These are phyloP conservation scores for Psidium guajava DNA, from an alignment of 345 rosid genomes.

Conservation along the genomic window DNA sequence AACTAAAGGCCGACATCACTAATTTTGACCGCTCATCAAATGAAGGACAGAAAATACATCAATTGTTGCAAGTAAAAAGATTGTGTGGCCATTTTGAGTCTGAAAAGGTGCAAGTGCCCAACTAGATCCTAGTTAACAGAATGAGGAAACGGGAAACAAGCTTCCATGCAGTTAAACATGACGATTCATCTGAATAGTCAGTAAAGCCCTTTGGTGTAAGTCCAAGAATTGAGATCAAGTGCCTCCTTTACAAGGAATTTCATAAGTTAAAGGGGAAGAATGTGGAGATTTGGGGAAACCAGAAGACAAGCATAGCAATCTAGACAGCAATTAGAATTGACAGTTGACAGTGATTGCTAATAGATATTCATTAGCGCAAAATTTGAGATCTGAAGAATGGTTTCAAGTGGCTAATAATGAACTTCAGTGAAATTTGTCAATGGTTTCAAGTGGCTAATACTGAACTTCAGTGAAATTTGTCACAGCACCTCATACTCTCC, in stretches of 20 bases:
- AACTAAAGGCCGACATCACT: neutral
- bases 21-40: neutral
- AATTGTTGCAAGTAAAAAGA: neutral
- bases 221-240: neutral
- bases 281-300: neutral
- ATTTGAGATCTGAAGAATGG: neutral
- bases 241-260: neutral
- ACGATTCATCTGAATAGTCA: neutral
- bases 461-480: neutral
- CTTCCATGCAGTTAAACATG: neutral
- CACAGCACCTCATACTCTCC: neutral
- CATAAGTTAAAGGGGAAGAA: neutral
- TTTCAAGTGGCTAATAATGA: neutral
- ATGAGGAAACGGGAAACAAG: neutral
- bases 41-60: neutral
- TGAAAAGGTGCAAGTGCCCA: neutral
- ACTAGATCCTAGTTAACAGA: neutral
- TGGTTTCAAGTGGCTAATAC: neutral
- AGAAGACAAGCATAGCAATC: neutral
- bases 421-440: neutral
- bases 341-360: neutral
- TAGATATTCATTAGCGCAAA: neutral
- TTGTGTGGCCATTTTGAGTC: neutral
- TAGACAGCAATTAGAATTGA: neutral
- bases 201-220: neutral